Conservation (phyloP, 495 filamentous ascomycete species). For the Parathielavia hyrcaniae region DNA sequence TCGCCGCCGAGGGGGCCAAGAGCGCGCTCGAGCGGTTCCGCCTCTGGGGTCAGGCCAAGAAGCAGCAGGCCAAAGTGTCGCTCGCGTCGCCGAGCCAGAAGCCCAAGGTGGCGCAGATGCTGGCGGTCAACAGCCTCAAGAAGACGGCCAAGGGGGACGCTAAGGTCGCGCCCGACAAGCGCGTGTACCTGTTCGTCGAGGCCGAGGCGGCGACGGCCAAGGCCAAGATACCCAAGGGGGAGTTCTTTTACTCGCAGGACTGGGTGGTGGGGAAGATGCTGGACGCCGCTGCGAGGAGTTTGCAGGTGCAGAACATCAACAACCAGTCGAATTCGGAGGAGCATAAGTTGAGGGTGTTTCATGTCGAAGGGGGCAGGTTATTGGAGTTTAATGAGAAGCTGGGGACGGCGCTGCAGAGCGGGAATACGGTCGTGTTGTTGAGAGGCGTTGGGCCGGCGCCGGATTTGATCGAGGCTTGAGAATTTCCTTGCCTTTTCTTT, state of each 20-base stretch:
- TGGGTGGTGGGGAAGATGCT: constrained; percentile 86
- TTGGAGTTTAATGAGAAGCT: constrained; percentile 80
- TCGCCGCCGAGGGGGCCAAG: constrained; percentile 53
- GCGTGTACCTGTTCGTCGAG: constrained; percentile 81
- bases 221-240: constrained; percentile 65
- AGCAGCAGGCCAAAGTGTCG: constrained; percentile 34
- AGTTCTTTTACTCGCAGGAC: constrained; percentile 77
- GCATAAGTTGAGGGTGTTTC: constrained; percentile 75
- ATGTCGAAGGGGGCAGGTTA: constrained; percentile 81
- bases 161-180: constrained; percentile 66
- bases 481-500: constrained; percentile 2
- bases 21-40: constrained; percentile 62
- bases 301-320: constrained; percentile 83
- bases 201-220: constrained; percentile 72
- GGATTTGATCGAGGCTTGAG: constrained; percentile 42
- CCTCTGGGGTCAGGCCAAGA: constrained; percentile 47
- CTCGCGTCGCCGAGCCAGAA: constrained; percentile 41
- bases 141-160: constrained; percentile 82
- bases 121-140: constrained; percentile 69
- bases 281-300: constrained; percentile 74
- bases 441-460: constrained; percentile 64
- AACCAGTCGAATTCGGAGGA: constrained; percentile 73
- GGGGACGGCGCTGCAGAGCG: constrained; percentile 61
- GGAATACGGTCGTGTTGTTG: constrained; percentile 83
- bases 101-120: constrained; percentile 54